These are phyloP conservation scores for Mycena citricolor DNA, from an alignment of 1,284 basidiomycete species.

Conservation along the genomic window DNA sequence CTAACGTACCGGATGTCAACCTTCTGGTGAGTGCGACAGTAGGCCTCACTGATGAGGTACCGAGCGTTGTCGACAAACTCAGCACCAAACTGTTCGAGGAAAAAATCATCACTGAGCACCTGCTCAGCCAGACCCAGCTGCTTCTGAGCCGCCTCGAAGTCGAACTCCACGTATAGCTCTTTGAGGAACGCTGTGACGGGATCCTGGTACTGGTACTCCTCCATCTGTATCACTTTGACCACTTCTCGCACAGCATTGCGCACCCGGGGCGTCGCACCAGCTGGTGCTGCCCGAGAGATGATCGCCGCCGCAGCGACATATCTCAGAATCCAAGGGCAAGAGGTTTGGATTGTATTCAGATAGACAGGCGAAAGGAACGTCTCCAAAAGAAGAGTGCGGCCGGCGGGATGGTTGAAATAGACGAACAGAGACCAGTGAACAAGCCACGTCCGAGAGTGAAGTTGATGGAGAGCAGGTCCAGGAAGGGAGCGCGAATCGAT, in stretches of 20 bases:
- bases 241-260: conserved; percentile 86
- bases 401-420: conserved; percentile 95
- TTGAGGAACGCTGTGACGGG: conserved; percentile 92
- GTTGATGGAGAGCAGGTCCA: conserved; percentile 69
- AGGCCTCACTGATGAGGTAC: conserved; percentile 94
- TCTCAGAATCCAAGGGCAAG: conserved; percentile 92
- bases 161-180: conserved; percentile 88
- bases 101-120: conserved; percentile 92
- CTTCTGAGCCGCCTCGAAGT: conserved; percentile 75
- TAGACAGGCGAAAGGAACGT: conserved; percentile 95
- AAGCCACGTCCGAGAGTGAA: conserved; percentile 96
- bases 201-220: conserved; percentile 94
- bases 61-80: conserved; percentile 96
- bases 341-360: conserved; percentile 97
- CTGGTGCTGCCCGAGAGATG: conserved; percentile 59
- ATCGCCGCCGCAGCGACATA: conserved; percentile 94
- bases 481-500: conserved; percentile 75
- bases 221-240: conserved; percentile 88
- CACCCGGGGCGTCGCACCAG: conserved; percentile 62
- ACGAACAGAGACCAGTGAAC: conserved; percentile 98
- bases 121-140: conserved; percentile 75
- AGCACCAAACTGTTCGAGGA: conserved; percentile 85
- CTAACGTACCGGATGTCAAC: conserved; percentile 87
- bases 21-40: conserved; percentile 95
- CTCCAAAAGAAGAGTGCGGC: conserved; percentile 91